Base-by-base conservation (phyloP, 176 grass and related monocot genomes). In the Panicum miliaceum region DNA sequence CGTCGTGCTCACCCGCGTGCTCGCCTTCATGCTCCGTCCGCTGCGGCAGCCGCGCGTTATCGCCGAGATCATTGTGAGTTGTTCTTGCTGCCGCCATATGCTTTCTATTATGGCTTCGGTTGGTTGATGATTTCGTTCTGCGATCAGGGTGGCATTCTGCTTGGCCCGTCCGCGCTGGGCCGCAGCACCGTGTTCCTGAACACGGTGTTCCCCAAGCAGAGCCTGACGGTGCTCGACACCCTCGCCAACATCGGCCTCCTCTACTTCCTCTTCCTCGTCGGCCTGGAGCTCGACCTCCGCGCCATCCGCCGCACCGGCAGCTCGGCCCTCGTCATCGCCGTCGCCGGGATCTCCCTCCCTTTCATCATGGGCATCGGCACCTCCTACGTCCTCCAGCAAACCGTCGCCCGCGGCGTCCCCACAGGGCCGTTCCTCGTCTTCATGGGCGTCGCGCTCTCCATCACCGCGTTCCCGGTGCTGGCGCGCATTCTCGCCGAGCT, bases 401-500 rank as follows among this genome's bases (percentile, higher is more conserved):
- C 85, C 60, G 58, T 93, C 25, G 42, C 59, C 71, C 58, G 60
- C 15, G 82, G 73, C 22, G 69, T 86, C 1, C 29, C 83, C 23
- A 86, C 65, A 29, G 91, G 82, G 1, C 85, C 91, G 0, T 87
- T 93, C 81, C 80, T 93, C 76, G 88, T 93, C 5, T 93, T 93
- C 88, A 93, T 93, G 88, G 91, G 91, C n/a, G 91, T 93, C 5
- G 88, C 88, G 10, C 88, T 93, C 76, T 93, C 91, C 71, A 93
- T 90, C 87, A 93, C 88, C 18, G 91, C 91, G 3, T 92, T 92
- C 43, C 90, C 86, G 0, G 90, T 92, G 67, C 86, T 92, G 68
- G 90, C 90, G 1, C 88, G 91, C 71, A 93, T 93, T 5, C 91
- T 90, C 19, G 91, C 91, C 9, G 91, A 93, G 84, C 88, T 93